Evolutionary conservation across 2,329 filamentous ascomycete species (phyloP).

Genomic region (Decorospora gaudefroyi): DNA sequence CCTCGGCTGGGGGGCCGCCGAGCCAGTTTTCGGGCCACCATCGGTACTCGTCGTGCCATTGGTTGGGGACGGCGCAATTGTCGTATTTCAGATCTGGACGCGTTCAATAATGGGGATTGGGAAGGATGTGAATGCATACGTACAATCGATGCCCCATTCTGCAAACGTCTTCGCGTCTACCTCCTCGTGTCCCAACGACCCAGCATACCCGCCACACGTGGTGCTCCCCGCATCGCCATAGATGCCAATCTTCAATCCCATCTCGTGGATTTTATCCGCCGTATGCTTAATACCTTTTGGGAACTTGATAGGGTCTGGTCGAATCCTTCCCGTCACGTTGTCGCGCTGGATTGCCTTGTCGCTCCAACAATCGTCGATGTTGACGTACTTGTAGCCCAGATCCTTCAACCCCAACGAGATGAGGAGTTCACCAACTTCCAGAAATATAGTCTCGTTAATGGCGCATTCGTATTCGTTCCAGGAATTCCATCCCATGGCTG

Average conservation of each 20-base stretch:
- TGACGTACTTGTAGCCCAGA: conserved; percentile 53
- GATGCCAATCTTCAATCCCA: conserved; percentile 66
- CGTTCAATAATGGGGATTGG: neutral
- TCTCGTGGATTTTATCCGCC: conserved; percentile 58
- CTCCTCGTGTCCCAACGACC: conserved; percentile 59
- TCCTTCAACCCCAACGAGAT: conserved; percentile 27
- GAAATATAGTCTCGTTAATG: conserved; percentile 29
- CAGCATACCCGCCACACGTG: conserved; percentile 63
- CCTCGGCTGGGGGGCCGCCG: conserved; percentile 49
- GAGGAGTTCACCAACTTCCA: conserved; percentile 20
- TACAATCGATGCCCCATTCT: conserved; percentile 39
- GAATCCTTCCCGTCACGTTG: conserved; percentile 43
- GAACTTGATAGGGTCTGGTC: conserved; percentile 58
- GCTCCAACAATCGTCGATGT: conserved; percentile 64
- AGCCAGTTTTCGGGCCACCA: conserved; percentile 50
- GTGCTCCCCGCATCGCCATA: conserved; percentile 59
- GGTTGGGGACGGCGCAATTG: conserved; percentile 43
- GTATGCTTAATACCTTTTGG: conserved; percentile 61
- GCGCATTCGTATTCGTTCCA: conserved; percentile 32
- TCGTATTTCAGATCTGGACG: conserved; percentile 39
- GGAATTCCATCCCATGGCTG: conserved; percentile 32
- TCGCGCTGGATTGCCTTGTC: conserved; percentile 49
- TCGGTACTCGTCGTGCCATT: conserved; percentile 46
- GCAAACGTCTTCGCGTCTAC: conserved; percentile 62
- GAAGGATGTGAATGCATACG: neutral